Evolutionary conservation across 805 yeast species (phyloP).

Genomic region (Barnettozyma californica): DNA sequence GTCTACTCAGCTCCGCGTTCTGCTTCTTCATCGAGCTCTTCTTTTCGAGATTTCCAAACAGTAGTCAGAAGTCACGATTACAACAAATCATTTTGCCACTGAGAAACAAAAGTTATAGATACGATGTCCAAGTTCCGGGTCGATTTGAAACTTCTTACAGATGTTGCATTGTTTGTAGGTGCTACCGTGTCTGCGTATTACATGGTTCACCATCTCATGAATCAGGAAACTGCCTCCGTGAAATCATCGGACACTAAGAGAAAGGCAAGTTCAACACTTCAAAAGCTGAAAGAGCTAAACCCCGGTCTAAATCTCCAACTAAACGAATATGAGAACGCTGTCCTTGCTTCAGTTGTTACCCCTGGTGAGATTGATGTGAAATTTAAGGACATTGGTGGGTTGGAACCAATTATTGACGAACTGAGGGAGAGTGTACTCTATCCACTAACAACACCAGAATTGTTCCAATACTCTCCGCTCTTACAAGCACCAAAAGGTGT

Average conservation of each 20-base stretch:
- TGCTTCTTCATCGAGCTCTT: background rate
- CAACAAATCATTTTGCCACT: background rate
- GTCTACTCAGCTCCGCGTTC: background rate
- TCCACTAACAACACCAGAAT: conserved; percentile 74
- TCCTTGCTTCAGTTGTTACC: conserved; percentile 71
- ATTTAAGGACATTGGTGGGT: conserved; percentile 86
- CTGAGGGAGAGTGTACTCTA: conserved; percentile 82
- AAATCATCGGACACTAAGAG: conserved; percentile 56
- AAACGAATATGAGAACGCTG: conserved; percentile 70
- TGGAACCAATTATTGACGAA: conserved; percentile 77
- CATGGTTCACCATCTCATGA: conserved; percentile 41
- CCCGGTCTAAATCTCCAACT: conserved; percentile 54
- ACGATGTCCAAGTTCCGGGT: conserved; percentile 28
- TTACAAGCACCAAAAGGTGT: conserved; percentile 93
- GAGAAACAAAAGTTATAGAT: background rate
- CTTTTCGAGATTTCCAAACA: background rate
- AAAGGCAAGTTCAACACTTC: conserved; percentile 51
- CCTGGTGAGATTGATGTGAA: conserved; percentile 77
- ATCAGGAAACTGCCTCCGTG: conserved; percentile 40
- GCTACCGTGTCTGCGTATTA: conserved; percentile 71
- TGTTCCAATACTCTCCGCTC: conserved; percentile 67
- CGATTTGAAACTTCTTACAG: conserved; percentile 38
- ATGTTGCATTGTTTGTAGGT: conserved; percentile 46
- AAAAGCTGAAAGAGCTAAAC: conserved; percentile 50
- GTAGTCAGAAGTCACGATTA: background rate